Conservation (phyloP, 116 monocot species). For the Papilionanthe hybrid region DNA sequence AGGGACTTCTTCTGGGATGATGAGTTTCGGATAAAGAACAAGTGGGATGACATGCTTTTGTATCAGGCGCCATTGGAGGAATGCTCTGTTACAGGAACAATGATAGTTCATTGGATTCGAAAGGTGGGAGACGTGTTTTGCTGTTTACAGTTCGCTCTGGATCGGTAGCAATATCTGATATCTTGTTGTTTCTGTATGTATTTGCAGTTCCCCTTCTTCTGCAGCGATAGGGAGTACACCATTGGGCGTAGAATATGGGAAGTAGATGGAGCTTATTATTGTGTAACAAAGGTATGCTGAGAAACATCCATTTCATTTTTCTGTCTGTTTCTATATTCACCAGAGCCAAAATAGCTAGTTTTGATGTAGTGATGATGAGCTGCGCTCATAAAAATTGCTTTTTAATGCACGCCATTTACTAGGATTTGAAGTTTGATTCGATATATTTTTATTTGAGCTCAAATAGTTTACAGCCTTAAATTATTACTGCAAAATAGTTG, state of each 20-base stretch:
- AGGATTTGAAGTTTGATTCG: neutral
- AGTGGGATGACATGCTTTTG: constrained; percentile 99
- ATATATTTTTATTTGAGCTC: neutral
- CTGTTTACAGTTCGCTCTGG: neutral
- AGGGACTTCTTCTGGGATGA: constrained; percentile 99
- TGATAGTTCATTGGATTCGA: constrained; percentile 83
- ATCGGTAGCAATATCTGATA: neutral
- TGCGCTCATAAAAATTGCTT: neutral
- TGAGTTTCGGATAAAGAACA: constrained; percentile 60
- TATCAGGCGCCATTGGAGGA: constrained; percentile 61
- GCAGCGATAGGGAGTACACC: constrained; percentile 89
- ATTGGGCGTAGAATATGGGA: constrained; percentile 94
- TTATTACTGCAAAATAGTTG: neutral
- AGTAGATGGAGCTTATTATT: constrained; percentile 60
- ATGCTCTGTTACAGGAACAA: constrained; percentile 66
- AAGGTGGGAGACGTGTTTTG: constrained; percentile 44
- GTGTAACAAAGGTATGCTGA: constrained; percentile 81
- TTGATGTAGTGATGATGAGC: neutral
- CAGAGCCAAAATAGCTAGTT: neutral
- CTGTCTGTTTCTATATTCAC: neutral
- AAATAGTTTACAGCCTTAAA: neutral
- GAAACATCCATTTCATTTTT: constrained; percentile 1
- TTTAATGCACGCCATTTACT: neutral
- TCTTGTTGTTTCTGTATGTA: constrained; percentile 14
- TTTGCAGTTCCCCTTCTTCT: constrained; percentile 91